A percentile compares a stretch with the other conserved stretches of the same genome.
Conservation (phyloP, 805 yeast species). For the Wickerhamomyces ciferrii region DNA sequence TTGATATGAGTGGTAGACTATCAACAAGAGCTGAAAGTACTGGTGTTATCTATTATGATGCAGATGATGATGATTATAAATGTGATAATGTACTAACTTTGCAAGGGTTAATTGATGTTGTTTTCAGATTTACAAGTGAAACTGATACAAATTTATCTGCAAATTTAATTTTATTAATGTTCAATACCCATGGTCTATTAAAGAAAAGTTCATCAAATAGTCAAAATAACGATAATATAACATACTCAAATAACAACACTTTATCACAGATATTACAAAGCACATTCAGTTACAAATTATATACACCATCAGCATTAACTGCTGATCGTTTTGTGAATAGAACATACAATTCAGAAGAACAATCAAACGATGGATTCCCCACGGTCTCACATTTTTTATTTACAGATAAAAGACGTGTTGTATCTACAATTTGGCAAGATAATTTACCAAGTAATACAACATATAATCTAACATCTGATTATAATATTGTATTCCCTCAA, state of each 20-base stretch:
- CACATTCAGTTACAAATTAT: conserved; percentile 19
- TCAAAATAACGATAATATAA: conserved; percentile 1
- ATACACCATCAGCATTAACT: conserved; percentile 22
- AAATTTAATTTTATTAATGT: conserved; percentile 34
- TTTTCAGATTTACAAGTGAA: conserved; percentile 28
- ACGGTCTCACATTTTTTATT: conserved; percentile 29
- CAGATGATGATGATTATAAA: conserved; percentile 10
- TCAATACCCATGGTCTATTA: conserved; percentile 28
- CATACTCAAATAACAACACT: conserved; percentile 13
- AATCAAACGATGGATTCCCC: conserved; percentile 26
- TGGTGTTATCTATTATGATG: conserved; percentile 1
- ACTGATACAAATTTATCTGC: conserved; percentile 45
- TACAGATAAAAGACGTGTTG: conserved; percentile 26
- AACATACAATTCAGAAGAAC: conserved; percentile 14
- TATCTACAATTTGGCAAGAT: conserved; percentile 30
- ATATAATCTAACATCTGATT: conserved; percentile 22
- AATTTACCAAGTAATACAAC: conserved; percentile 23
- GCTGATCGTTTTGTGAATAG: conserved; percentile 15
- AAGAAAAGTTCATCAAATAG: neutral
- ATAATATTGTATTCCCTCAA: conserved; percentile 15
- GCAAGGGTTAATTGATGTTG: conserved; percentile 18
- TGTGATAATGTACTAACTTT: conserved; percentile 23
- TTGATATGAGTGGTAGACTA: conserved; percentile 25
- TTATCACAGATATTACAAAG: conserved; percentile 14
- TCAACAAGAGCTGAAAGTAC: conserved; percentile 1